Conservation (phyloP, 192 early-diverging fungal species). For the Oehlia diaphana region DNA sequence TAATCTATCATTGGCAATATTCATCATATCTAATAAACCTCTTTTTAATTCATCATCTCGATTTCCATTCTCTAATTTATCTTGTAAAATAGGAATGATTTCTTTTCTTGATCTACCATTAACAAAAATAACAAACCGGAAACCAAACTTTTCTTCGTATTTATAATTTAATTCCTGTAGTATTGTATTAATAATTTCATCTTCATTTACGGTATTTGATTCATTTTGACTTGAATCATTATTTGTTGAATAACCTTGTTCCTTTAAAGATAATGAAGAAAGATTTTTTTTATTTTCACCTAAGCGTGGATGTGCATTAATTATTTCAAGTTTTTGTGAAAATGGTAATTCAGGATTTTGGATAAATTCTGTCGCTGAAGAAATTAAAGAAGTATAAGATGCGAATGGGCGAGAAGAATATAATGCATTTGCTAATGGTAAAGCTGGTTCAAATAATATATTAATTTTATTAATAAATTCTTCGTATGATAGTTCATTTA, state of each 20-base stretch:
- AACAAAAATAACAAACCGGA: conserved; percentile 85
- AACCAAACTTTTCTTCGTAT: conserved; percentile 77
- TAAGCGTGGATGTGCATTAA: conserved; percentile 91
- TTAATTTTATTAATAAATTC: conserved; percentile 64
- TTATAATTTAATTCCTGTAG: conserved; percentile 60
- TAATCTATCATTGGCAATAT: conserved; percentile 79
- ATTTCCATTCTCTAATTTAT: conserved; percentile 63
- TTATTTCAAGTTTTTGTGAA: conserved; percentile 71
- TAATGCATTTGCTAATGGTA: conserved; percentile 72
- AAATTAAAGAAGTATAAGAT: conserved; percentile 68
- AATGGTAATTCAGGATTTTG: conserved; percentile 54
- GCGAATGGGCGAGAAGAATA: conserved; percentile 69
- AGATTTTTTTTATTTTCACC: conserved; percentile 71
- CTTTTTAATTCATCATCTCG: conserved; percentile 64
- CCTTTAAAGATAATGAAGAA: conserved; percentile 69
- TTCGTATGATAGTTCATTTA: conserved; percentile 21
- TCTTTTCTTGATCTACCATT: conserved; percentile 70
- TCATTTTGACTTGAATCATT: neutral
- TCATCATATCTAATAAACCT: conserved; percentile 76
- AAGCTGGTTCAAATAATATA: conserved; percentile 82
- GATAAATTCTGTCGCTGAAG: conserved; percentile 49
- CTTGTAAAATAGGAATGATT: conserved; percentile 75
- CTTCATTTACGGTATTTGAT: conserved; percentile 35
- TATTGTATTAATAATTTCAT: conserved; percentile 53
- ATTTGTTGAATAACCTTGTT: conserved; percentile 66